Percentiles rank a stretch among this genome's conserved stretches.
phyloP scores from a whole-genome alignment of 768 basidiomycete genomes.

The Calocera cornea region DNA sequence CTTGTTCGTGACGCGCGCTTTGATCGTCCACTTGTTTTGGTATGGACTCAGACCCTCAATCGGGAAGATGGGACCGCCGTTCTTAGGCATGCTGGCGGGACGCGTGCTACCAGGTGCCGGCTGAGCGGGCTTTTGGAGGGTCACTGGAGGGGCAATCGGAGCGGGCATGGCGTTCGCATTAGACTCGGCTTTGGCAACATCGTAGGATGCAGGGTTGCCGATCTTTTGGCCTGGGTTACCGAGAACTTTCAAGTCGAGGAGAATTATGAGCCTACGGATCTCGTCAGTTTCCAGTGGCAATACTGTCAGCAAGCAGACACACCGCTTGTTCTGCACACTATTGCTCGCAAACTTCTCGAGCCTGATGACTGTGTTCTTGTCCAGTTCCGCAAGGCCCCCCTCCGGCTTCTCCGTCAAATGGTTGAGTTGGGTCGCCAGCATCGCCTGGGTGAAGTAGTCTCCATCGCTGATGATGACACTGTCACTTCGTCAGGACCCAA shows the following conservation, averaged over 20 bases:
- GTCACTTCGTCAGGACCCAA: constrained; percentile 25
- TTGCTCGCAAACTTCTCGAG: constrained; percentile 72
- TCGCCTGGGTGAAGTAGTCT: constrained; percentile 70
- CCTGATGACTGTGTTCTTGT: constrained; percentile 52
- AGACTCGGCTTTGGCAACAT: constrained; percentile 19
- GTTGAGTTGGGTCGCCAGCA: constrained; percentile 91
- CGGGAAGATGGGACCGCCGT: constrained; percentile 42
- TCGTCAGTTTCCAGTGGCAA: constrained; percentile 5
- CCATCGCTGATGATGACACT: constrained; percentile 87
- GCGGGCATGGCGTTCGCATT: background rate
- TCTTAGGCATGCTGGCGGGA: constrained; percentile 13
- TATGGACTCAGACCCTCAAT: constrained; percentile 94
- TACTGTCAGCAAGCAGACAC: constrained; percentile 18
- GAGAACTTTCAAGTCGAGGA: constrained; percentile 52
- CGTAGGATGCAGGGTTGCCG: constrained; percentile 38
- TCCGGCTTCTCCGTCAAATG: constrained; percentile 41
- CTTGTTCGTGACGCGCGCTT: constrained; percentile 82
- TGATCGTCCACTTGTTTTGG: constrained; percentile 98
- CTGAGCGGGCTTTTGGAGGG: constrained; percentile 13
- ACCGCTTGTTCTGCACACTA: constrained; percentile 74
- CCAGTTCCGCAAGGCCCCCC: constrained; percentile 31
- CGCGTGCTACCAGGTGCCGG: constrained; percentile 12
- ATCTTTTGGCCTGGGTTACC: constrained; percentile 52
- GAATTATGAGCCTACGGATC: constrained; percentile 55
- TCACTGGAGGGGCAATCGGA: constrained; percentile 10